These are phyloP conservation scores for Huntiella abstrusa DNA, from an alignment of 2,329 filamentous ascomycete species.

Conservation along the genomic window DNA sequence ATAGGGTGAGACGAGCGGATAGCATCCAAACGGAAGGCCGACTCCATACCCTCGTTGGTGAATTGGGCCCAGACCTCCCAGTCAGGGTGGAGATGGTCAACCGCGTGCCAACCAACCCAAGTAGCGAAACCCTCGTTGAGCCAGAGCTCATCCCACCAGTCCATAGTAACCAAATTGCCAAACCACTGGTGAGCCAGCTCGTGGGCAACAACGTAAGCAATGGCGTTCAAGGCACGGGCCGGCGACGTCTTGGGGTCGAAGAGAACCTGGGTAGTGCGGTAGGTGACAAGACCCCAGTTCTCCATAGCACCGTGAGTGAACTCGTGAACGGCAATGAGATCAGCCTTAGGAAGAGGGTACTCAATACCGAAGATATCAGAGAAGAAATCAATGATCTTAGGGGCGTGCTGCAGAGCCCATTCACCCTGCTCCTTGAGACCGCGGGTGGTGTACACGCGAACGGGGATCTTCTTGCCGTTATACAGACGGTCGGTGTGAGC, in stretches of 20 bases:
- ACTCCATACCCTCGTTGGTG: conserved; percentile 84
- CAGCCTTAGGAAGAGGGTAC: conserved; percentile 82
- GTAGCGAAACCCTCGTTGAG: conserved; percentile 94
- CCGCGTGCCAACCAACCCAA: conserved; percentile 90
- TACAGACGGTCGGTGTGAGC: conserved; percentile 78
- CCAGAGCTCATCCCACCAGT: conserved; percentile 92
- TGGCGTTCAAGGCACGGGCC: conserved; percentile 73
- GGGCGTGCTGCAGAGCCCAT: conserved; percentile 78
- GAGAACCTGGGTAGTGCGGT: conserved; percentile 85
- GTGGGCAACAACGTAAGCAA: conserved; percentile 96
- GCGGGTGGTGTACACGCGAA: conserved; percentile 86
- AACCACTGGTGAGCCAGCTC: conserved; percentile 96
- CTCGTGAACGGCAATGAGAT: conserved; percentile 80
- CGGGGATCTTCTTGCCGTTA: conserved; percentile 75
- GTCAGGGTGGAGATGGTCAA: conserved; percentile 82
- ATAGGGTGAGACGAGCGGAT: conserved; percentile 88
- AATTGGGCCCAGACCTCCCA: conserved; percentile 98
- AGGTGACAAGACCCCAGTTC: conserved; percentile 93
- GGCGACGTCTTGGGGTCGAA: conserved; percentile 89
- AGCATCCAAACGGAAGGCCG: conserved; percentile 74
- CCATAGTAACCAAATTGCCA: conserved; percentile 87
- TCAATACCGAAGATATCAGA: conserved; percentile 88
- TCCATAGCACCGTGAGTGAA: conserved; percentile 84
- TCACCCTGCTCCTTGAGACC: conserved; percentile 86
- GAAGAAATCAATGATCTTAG: conserved; percentile 89